Percentiles rank a stretch among this genome's conserved stretches.
These are phyloP conservation scores for Phialocephala subalpina DNA, from an alignment of 2,329 filamentous ascomycete genomes.

Conservation along the genomic window DNA sequence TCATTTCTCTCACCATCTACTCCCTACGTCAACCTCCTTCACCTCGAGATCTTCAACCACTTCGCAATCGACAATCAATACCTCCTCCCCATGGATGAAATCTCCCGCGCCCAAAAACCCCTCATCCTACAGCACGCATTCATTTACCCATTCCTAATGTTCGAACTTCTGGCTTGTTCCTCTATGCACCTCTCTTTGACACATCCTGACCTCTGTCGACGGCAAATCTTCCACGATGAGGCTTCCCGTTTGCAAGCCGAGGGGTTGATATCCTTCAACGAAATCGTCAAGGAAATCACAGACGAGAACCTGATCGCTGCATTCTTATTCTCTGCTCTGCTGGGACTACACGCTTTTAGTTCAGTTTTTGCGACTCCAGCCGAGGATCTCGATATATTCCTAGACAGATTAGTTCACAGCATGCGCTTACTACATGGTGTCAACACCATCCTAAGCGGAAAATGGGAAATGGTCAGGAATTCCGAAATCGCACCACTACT, in stretches of 20 bases:
- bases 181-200: conserved; percentile 45
- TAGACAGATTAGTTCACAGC: conserved; percentile 41
- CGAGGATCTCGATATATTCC: conserved; percentile 41
- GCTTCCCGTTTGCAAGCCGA: conserved; percentile 44
- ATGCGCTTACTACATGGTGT: conserved; percentile 42
- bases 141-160: conserved; percentile 43
- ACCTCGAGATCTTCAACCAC: conserved; percentile 48
- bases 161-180: conserved; percentile 44
- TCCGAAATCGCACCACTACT: conserved; percentile 39
- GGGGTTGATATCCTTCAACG: conserved; percentile 42
- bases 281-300: conserved; percentile 31
- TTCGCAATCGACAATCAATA: not conserved
- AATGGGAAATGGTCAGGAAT: conserved; percentile 36
- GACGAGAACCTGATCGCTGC: conserved; percentile 35
- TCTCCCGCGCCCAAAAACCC: not conserved
- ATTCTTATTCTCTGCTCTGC: conserved; percentile 43
- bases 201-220: conserved; percentile 26
- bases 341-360: conserved; percentile 48
- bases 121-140: conserved; percentile 25
- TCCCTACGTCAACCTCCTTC: conserved; percentile 39
- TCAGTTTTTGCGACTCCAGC: conserved; percentile 45
- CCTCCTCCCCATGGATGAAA: not conserved
- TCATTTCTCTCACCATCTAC: conserved; percentile 7
- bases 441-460: conserved; percentile 32
- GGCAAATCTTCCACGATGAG: conserved; percentile 41